Conservation (phyloP, 805 yeast genomes). For the Suhomyces canberraensis region DNA sequence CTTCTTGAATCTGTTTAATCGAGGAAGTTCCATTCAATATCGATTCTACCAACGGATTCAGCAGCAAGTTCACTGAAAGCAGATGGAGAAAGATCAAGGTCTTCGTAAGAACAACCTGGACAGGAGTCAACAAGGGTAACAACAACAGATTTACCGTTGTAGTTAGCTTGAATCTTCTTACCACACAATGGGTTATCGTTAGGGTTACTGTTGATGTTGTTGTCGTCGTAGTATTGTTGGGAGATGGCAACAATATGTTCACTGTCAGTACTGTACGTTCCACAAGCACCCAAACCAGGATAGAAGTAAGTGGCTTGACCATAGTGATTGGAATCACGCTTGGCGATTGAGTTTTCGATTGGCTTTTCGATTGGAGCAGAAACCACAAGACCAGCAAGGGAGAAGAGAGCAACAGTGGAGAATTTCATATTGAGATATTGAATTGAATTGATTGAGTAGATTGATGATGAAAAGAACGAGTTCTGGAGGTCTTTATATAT, state of each 20-base stretch:
- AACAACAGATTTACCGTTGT: slow-evolving; percentile 47
- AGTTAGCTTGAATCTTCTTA: slow-evolving; percentile 42
- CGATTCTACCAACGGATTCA: slow-evolving; percentile 48
- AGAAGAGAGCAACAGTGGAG: too few relatives aligned
- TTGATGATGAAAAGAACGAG: too few relatives aligned
- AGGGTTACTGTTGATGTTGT: slow-evolving; percentile 29
- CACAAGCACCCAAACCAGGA: slow-evolving; percentile 53
- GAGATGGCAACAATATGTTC: slow-evolving; percentile 54
- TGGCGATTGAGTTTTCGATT: too few relatives aligned
- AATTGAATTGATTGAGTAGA: too few relatives aligned
- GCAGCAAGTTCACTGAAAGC: slow-evolving; percentile 52
- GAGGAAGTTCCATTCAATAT: too few relatives aligned
- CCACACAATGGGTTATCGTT: slow-evolving; percentile 52
- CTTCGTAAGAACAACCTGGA: slow-evolving; percentile 46
- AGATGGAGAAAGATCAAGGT: slow-evolving; percentile 55
- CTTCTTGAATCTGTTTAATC: too few relatives aligned
- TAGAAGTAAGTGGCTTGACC: slow-evolving; percentile 49
- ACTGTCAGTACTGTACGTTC: slow-evolving; percentile 38
- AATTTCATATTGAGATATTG: too few relatives aligned
- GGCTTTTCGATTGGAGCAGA: too few relatives aligned
- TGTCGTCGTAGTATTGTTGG: slow-evolving; percentile 33
- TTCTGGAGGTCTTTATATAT: too few relatives aligned
- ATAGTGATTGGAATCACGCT: background rate
- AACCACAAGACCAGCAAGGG: too few relatives aligned
- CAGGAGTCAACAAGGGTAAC: slow-evolving; percentile 58